Percentiles rank a stretch among this genome's conserved stretches.
These are phyloP conservation scores for Crithidia sp. DNA, from an alignment of 208 protist genomes.

Conservation along the genomic window DNA sequence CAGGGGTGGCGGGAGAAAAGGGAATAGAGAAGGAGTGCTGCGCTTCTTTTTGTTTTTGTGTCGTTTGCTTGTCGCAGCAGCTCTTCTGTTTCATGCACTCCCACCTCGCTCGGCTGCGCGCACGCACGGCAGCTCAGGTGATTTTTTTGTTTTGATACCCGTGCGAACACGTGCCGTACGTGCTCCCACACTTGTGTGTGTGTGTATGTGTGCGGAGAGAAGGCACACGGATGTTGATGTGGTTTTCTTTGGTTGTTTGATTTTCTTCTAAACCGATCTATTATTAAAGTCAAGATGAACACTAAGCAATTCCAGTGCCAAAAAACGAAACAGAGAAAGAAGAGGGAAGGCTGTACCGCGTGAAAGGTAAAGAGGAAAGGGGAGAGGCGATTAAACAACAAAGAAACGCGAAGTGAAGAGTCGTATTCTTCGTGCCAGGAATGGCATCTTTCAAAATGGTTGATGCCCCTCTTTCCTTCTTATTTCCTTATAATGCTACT, in stretches of 20 bases:
- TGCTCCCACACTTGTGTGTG: not conserved
- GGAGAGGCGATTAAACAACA: no score
- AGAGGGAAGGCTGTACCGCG: no score
- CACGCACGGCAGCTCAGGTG: not conserved
- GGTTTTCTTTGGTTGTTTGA: not conserved
- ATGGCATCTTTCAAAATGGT: no score
- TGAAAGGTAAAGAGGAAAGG: no score
- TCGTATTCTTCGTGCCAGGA: not conserved
- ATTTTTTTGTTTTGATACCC: not conserved
- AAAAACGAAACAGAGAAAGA: not conserved
- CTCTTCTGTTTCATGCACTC: not conserved
- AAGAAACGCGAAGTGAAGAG: not conserved
- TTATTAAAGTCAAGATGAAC: conserved; percentile 9
- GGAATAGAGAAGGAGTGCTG: not conserved
- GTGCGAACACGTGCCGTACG: not conserved
- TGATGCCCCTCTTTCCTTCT: no score
- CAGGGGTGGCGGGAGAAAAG: not conserved
- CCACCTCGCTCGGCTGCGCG: not conserved
- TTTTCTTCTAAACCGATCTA: not conserved
- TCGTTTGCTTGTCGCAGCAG: no score
- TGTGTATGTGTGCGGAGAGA: not conserved
- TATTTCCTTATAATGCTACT: no score
- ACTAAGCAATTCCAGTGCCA: not conserved
- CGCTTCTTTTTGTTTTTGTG: not conserved
- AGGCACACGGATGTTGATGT: not conserved